Conservation (phyloP, 2,329 filamentous ascomycete genomes). For the Cladosporium sp. region DNA sequence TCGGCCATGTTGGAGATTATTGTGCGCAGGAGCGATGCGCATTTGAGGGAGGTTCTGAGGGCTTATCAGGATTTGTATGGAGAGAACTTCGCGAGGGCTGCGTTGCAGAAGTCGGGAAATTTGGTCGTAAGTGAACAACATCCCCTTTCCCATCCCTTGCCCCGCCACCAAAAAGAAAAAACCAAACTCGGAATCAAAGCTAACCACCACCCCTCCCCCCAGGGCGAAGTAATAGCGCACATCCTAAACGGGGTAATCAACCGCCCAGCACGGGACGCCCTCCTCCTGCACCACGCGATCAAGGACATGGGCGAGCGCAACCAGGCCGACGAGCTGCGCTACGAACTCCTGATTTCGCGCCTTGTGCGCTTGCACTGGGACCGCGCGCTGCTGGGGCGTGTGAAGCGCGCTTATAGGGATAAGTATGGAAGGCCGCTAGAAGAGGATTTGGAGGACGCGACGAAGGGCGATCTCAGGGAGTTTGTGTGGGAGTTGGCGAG, state of each 20-base stretch:
- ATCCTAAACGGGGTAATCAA: slow-evolving; percentile 97
- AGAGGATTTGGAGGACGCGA: slow-evolving; percentile 73
- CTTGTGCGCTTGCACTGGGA: slow-evolving; percentile 94
- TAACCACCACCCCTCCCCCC: slow-evolving; percentile 5
- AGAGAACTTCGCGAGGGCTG: slow-evolving; percentile 82
- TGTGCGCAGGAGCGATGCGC: slow-evolving; percentile 72
- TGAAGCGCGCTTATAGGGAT: slow-evolving; percentile 75
- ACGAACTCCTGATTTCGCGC: slow-evolving; percentile 82
- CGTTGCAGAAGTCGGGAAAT: slow-evolving; percentile 84
- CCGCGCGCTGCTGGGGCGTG: slow-evolving; percentile 68
- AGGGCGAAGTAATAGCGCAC: slow-evolving; percentile 93
- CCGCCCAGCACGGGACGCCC: slow-evolving; percentile 84
- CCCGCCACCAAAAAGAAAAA: background rate
- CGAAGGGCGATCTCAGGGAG: slow-evolving; percentile 59
- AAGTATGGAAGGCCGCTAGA: slow-evolving; percentile 73
- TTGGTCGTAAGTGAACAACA: slow-evolving; percentile 84
- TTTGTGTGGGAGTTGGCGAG: slow-evolving; percentile 30
- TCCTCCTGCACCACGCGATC: slow-evolving; percentile 87
- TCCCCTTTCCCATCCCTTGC: slow-evolving; percentile 11
- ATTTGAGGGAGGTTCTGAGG: slow-evolving; percentile 74
- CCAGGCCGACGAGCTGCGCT: slow-evolving; percentile 53
- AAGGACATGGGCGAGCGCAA: slow-evolving; percentile 43
- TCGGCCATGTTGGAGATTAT: slow-evolving; percentile 83
- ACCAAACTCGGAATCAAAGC: no score
- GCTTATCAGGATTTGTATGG: slow-evolving; percentile 70